A percentile compares a stretch with the other conserved stretches of the same genome.
Evolutionary conservation across 2,329 filamentous ascomycete species (phyloP).

Genomic region (Paraphaeosphaeria minitans): DNA sequence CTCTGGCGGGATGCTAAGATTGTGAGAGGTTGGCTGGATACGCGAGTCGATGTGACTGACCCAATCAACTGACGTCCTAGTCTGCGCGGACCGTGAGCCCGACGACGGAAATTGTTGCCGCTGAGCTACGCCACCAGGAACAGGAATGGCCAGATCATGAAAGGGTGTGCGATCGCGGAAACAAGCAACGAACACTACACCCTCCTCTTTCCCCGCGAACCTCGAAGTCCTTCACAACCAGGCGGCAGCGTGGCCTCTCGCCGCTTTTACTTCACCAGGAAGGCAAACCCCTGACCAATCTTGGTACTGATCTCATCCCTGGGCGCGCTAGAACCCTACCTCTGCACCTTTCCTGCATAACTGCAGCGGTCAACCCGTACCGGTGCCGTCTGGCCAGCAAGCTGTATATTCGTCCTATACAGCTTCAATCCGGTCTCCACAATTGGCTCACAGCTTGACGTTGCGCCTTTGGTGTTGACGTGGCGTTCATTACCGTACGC

Average conservation of each 20-base stretch:
- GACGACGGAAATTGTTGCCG: conserved; percentile 32
- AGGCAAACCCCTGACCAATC: conserved; percentile 19
- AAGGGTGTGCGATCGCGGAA: conserved; percentile 16
- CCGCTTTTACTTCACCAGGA: conserved; percentile 29
- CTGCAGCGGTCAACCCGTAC: conserved; percentile 19
- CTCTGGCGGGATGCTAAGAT: neutral
- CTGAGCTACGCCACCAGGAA: conserved; percentile 20
- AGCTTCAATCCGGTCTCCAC: conserved; percentile 25
- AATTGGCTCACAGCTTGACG: conserved; percentile 19
- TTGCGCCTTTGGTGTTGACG: conserved; percentile 16
- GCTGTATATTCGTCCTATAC: conserved; percentile 19
- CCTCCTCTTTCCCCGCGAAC: conserved; percentile 20
- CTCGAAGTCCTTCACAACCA: conserved; percentile 8
- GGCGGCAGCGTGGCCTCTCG: conserved; percentile 12
- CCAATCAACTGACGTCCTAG: conserved; percentile 8
- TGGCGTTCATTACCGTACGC: conserved; percentile 26
- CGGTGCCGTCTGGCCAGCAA: conserved; percentile 15
- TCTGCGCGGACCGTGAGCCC: conserved; percentile 38
- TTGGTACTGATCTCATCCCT: conserved; percentile 24
- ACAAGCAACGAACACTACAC: conserved; percentile 34
- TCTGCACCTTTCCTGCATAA: conserved; percentile 29
- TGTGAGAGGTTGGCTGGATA: conserved; percentile 12
- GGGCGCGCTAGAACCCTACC: conserved; percentile 36
- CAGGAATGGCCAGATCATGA: conserved; percentile 21
- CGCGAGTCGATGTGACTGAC: conserved; percentile 17